phyloP scores from a whole-genome alignment of 2,329 filamentous ascomycete genomes.

The Dothiorella sarmentorum region DNA sequence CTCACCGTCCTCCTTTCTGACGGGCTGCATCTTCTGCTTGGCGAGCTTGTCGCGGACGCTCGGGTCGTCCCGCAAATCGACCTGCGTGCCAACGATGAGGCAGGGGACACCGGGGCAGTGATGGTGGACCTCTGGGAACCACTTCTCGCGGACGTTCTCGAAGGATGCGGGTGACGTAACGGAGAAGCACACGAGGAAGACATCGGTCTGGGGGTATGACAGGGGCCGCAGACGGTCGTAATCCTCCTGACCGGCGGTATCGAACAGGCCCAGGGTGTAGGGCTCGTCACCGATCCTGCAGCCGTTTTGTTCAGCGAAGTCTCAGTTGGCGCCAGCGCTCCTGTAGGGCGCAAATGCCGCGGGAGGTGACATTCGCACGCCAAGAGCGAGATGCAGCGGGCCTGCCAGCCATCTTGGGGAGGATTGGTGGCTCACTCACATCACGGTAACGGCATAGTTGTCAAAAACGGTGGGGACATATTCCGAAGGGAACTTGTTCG shows the following conservation, averaged over 20 bases:
- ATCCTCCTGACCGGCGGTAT: conserved; percentile 99
- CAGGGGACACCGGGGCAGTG: conserved; percentile 97
- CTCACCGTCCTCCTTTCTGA: conserved; percentile 89
- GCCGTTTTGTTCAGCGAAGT: conserved; percentile 5
- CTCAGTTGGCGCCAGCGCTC: not conserved
- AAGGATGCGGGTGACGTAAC: conserved; percentile 97
- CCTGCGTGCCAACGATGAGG: conserved; percentile 95
- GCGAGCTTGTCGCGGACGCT: conserved; percentile 85
- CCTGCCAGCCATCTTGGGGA: not conserved
- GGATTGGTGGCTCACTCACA: conserved; percentile 54
- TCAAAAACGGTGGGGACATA: conserved; percentile 99
- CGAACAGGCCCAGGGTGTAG: conserved; percentile 94
- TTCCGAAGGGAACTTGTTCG: conserved; percentile 99
- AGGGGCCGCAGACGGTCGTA: conserved; percentile 95
- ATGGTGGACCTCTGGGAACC: conserved; percentile 98
- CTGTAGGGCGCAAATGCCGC: not conserved
- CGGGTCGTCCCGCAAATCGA: conserved; percentile 86
- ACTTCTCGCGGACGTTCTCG: conserved; percentile 98
- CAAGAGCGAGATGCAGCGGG: conserved; percentile 7
- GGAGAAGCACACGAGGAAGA: conserved; percentile 98
- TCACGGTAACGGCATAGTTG: conserved; percentile 99
- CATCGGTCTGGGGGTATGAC: conserved; percentile 97
- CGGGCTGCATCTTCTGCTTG: conserved; percentile 94
- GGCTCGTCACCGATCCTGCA: conserved; percentile 96
- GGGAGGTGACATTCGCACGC: not conserved